phyloP scores from a whole-genome alignment of 768 basidiomycete species.

The Suillus bovinus region DNA sequence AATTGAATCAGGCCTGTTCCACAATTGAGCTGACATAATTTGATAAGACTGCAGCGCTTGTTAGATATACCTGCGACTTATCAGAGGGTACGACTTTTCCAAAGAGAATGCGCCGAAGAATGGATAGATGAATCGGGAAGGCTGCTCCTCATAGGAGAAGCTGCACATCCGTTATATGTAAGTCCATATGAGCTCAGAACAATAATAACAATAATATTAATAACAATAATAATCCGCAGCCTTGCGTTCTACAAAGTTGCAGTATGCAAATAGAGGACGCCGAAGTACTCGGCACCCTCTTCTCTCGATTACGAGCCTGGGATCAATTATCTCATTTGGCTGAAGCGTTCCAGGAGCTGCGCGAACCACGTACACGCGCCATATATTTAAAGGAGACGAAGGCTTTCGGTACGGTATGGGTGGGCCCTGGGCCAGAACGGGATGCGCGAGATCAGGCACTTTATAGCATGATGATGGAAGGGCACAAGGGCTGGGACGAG shows the following conservation, averaged over 20 bases:
- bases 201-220: conserved; percentile 2
- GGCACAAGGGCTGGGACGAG: conserved; percentile 49
- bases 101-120: conserved; percentile 42
- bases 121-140: conserved; percentile 53
- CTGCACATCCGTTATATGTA: conserved; percentile 60
- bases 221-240: conserved; percentile 34
- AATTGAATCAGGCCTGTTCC: background rate
- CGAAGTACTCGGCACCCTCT: conserved; percentile 33
- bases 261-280: conserved; percentile 38
- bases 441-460: conserved; percentile 44
- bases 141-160: conserved; percentile 58
- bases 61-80: conserved; percentile 37
- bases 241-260: conserved; percentile 43
- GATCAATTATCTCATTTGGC: conserved; percentile 53
- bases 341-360: conserved; percentile 60
- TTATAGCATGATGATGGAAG: conserved; percentile 22
- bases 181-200: conserved; percentile 10
- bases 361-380: conserved; percentile 47
- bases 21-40: background rate
- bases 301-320: conserved; percentile 45
- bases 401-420: conserved; percentile 43
- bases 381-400: conserved; percentile 46
- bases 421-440: conserved; percentile 47
- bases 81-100: conserved; percentile 40
- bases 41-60: conserved; percentile 38